phyloP scores from a whole-genome alignment of 2,329 filamentous ascomycete species.

The Aspergillus melleus region DNA sequence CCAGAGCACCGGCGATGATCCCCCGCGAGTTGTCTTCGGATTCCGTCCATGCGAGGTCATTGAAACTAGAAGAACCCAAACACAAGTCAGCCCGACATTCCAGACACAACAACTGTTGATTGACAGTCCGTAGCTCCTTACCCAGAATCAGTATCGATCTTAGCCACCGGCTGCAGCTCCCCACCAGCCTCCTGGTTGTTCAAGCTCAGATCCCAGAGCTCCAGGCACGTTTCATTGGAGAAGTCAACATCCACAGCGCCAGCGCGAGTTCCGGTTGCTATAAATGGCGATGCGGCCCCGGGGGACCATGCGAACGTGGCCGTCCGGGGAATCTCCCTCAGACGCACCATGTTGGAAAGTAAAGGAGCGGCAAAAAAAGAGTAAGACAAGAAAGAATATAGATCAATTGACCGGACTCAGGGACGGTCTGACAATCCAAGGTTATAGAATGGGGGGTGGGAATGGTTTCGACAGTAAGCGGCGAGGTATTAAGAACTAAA shows the following conservation, averaged over 20 bases:
- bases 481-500: neutral
- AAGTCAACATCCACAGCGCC: conserved; percentile 97
- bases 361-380: conserved; percentile 19
- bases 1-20: conserved; percentile 90
- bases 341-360: conserved; percentile 74
- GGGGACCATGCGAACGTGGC: conserved; percentile 97
- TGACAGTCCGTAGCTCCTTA: conserved; percentile 43
- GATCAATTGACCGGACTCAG: conserved; percentile 20
- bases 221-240: conserved; percentile 93
- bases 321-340: conserved; percentile 94
- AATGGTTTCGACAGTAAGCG: neutral
- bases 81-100: conserved; percentile 22
- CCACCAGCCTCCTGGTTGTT: conserved; percentile 72
- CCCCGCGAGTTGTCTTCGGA: conserved; percentile 77
- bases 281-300: conserved; percentile 71
- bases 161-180: conserved; percentile 82
- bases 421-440: conserved; percentile 11
- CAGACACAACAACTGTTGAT: neutral
- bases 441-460: conserved; percentile 19
- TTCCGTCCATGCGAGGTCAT: conserved; percentile 93
- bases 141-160: conserved; percentile 86
- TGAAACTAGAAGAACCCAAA: conserved; percentile 66
- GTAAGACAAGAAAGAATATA: conserved; percentile 13
- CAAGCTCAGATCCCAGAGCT: conserved; percentile 91
- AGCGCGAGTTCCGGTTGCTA: conserved; percentile 91